Percentiles rank a stretch among this genome's conserved stretches.
Conservation (phyloP, 148 eudicot species). For the Spergularia bocconei region DNA sequence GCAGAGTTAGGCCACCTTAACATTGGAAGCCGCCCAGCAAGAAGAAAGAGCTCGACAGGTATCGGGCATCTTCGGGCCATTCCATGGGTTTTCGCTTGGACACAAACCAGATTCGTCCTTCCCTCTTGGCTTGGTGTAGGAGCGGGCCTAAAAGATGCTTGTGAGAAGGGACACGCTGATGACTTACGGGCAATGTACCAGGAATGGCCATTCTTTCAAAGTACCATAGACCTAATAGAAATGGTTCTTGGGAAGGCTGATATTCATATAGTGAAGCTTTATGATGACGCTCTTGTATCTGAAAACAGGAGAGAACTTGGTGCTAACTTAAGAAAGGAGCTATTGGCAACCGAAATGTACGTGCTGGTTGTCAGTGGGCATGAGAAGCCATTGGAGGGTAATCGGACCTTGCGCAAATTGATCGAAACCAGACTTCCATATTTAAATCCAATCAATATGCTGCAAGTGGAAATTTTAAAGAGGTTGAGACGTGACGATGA, state of each 20-base stretch:
- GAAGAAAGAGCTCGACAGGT: slow-evolving; percentile 59
- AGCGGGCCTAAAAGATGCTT: slow-evolving; percentile 65
- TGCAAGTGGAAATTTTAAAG: slow-evolving; percentile 81
- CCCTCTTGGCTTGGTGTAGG: slow-evolving; percentile 97
- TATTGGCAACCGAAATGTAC: slow-evolving; percentile 53
- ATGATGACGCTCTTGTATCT: slow-evolving; percentile 70
- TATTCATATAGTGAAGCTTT: slow-evolving; percentile 65
- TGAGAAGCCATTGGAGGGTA: slow-evolving; percentile 62
- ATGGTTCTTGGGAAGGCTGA: slow-evolving; percentile 91
- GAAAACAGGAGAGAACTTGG: slow-evolving; percentile 57
- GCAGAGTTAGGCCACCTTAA: slow-evolving; percentile 82
- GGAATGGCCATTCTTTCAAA: slow-evolving; percentile 91
- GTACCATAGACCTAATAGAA: slow-evolving; percentile 78
- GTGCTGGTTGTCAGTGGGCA: slow-evolving; percentile 69
- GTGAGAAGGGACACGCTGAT: slow-evolving; percentile 68
- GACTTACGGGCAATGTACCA: slow-evolving; percentile 69
- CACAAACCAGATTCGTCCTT: slow-evolving; percentile 82
- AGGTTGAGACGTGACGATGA: slow-evolving; percentile 68
- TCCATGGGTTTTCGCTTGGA: slow-evolving; percentile 97
- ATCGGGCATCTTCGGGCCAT: slow-evolving; percentile 77
- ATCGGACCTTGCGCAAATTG: slow-evolving; percentile 57
- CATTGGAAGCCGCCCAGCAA: slow-evolving; percentile 86
- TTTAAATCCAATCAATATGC: slow-evolving; percentile 78
- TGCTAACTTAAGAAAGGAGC: slow-evolving; percentile 53
- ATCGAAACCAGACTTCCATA: slow-evolving; percentile 81